Evolutionary conservation across 2,329 filamentous ascomycete genomes (phyloP), one percentile per base, ranked within the genome.

Genomic region (Phialophora expanda): DNA sequence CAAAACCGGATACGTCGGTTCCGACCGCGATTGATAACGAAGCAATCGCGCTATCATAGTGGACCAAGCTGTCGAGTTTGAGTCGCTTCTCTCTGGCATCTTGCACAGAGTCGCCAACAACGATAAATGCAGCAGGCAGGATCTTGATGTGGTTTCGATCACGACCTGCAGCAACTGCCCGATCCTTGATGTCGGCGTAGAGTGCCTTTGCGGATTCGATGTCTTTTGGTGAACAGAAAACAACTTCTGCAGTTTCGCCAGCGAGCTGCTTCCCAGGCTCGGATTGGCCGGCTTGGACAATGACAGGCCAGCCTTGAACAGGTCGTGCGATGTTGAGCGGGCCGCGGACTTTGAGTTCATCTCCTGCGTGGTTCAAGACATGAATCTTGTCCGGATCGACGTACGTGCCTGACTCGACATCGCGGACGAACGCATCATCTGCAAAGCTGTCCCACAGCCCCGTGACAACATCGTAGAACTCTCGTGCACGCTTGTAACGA

Each of bases 391-490:
- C 80, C 0, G 83, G 83, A 57, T 86, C 80, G 41, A 85, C 78
- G 69, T 75, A 86, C 12, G 81, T 74, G 0, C 84, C 84, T 4
- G 73, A 81, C 66, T 82, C 79, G 2, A 74, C 74, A 68, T 86
- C 78, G 1, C 83, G 79, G 3, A 82, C 70, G 61, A 86, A 84
- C 0, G 84, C 84, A 69, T 86, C 84, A 56, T 86, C 84, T 0
- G 83, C 84, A 68, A 86, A 85, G 68, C 79, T 82, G 64, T 85
- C 83, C 83, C 83, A 85, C 0, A 85, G 69, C 1, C 82, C 82
- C 0, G 81, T 84, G 0, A 85, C 83, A 0, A 84, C 81, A 22
- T 84, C 81, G 71, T 84, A 84, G 70, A 85, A 85, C 62, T 84
- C 83, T 0, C 82, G 75, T 0, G 83, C 83, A 0, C 82, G 78